These are phyloP conservation scores for Heimioporus sp. DNA, from an alignment of 768 basidiomycete genomes.

Conservation along the genomic window DNA sequence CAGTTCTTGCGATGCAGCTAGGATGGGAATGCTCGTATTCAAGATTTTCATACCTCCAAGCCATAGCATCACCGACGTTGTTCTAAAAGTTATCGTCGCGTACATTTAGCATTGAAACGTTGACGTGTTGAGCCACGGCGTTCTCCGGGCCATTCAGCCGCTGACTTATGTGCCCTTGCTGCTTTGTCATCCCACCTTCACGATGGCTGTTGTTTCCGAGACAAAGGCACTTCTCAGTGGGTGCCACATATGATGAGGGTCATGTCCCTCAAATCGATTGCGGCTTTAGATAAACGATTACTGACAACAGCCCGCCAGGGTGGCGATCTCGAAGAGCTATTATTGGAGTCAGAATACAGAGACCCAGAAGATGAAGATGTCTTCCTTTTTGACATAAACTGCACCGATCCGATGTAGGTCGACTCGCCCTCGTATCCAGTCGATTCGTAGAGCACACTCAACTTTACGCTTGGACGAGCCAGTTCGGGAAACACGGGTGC, in stretches of 20 bases:
- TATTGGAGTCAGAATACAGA: slow-evolving; percentile 17
- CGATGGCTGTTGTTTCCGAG: slow-evolving; percentile 17
- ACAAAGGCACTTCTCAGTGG: slow-evolving; percentile 19
- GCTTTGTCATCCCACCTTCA: too few relatives aligned
- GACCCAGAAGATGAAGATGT: slow-evolving; percentile 11
- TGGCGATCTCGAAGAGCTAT: slow-evolving; percentile 27
- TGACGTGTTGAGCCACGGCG: too few relatives aligned
- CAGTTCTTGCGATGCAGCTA: too few relatives aligned
- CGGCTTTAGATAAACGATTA: slow-evolving; percentile 21
- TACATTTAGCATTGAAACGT: too few relatives aligned
- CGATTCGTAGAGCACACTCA: neutral
- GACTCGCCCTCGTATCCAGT: neutral
- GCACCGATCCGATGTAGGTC: slow-evolving; percentile 26
- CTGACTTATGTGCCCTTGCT: too few relatives aligned
- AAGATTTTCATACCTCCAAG: too few relatives aligned
- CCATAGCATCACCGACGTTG: too few relatives aligned
- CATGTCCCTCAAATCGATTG: too few relatives aligned
- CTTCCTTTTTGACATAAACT: slow-evolving; percentile 33
- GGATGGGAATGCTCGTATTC: too few relatives aligned
- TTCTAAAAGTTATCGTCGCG: too few relatives aligned
- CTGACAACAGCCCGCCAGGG: slow-evolving; percentile 22
- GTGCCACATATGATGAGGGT: neutral
- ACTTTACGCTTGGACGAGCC: neutral
- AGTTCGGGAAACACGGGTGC: slow-evolving; percentile 32
- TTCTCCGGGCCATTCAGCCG: too few relatives aligned